phyloP scores from a whole-genome alignment of 805 yeast genomes.

The Barnettozyma sucrosica region DNA sequence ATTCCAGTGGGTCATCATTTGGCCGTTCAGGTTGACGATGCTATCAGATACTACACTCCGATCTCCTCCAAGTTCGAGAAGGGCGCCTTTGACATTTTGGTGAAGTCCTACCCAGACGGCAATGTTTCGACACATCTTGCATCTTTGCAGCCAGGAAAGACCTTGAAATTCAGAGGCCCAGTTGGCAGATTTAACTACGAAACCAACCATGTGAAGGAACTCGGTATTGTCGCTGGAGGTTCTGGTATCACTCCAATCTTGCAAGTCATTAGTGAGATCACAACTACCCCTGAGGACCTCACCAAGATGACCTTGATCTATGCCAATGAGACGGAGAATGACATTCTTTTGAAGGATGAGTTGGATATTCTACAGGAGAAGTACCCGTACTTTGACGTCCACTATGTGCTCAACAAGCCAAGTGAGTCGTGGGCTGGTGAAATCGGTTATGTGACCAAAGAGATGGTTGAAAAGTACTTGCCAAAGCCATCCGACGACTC shows the following conservation, averaged over 20 bases:
- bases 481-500: slow-evolving; percentile 46
- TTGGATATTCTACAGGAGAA: slow-evolving; percentile 60
- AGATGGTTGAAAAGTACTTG: slow-evolving; percentile 46
- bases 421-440: slow-evolving; percentile 50
- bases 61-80: slow-evolving; percentile 63
- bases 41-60: slow-evolving; percentile 67
- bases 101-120: slow-evolving; percentile 72
- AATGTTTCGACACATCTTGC: slow-evolving; percentile 65
- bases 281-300: slow-evolving; percentile 61
- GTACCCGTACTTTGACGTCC: slow-evolving; percentile 57
- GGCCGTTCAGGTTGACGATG: slow-evolving; percentile 44
- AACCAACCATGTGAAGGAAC: slow-evolving; percentile 54
- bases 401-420: slow-evolving; percentile 52
- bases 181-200: slow-evolving; percentile 64
- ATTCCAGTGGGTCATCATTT: slow-evolving; percentile 75
- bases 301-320: slow-evolving; percentile 59
- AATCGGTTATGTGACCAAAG: slow-evolving; percentile 55
- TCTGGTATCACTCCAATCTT: slow-evolving; percentile 88
- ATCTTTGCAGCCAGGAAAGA: slow-evolving; percentile 53
- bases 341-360: slow-evolving; percentile 66
- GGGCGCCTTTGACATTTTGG: slow-evolving; percentile 72
- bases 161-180: slow-evolving; percentile 71
- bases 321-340: slow-evolving; percentile 74
- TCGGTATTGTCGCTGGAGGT: slow-evolving; percentile 77
- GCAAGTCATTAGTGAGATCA: slow-evolving; percentile 67